Conservation (phyloP, 108 stramenopile genomes). For the Skeletonema tropicum region DNA sequence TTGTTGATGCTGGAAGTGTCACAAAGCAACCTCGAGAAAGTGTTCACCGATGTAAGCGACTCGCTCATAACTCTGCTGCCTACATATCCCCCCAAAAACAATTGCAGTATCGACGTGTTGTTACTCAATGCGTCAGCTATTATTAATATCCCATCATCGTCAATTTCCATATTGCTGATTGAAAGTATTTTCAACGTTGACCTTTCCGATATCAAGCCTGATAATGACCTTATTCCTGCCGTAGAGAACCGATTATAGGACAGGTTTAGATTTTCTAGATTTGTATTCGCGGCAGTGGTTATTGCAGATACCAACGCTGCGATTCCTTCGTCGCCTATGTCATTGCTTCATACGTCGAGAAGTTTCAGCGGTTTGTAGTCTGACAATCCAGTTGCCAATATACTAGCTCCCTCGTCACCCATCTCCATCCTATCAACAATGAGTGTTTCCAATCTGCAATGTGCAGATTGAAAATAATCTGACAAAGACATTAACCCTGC, state of each 20-base stretch:
- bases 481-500: not conserved
- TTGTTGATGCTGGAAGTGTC: not conserved
- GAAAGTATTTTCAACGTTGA: no score
- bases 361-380: not conserved
- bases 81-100: no score
- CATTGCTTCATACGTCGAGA: not conserved
- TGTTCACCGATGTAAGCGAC: no score
- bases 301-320: not conserved
- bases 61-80: no score
- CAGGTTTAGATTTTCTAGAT: no score
- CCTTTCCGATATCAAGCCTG: no score
- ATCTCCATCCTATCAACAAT: not conserved
- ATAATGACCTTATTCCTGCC: no score
- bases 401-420: not conserved
- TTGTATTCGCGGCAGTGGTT: no score
- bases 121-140: not conserved
- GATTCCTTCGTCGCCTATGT: not conserved
- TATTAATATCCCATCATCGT: not conserved
- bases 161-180: no score
- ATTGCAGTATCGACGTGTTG: no score
- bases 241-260: no score
- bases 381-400: not conserved
- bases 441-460: constrained; percentile 6
- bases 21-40: not conserved
- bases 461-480: not conserved